Evolutionary conservation across 495 filamentous ascomycete genomes (phyloP).

Genomic region (Sordaria brevicollis): DNA sequence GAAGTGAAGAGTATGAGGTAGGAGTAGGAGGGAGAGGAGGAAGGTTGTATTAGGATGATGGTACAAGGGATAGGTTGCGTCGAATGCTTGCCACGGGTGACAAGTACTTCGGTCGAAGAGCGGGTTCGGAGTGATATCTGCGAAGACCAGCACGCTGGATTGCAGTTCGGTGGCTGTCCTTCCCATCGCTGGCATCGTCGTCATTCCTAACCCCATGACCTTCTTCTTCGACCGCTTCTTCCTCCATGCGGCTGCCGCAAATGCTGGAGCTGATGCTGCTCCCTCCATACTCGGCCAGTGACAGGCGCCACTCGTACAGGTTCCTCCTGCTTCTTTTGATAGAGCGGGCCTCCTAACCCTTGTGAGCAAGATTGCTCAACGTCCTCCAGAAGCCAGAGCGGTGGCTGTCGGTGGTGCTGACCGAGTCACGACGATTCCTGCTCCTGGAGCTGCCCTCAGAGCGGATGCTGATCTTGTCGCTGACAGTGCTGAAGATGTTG

Average conservation of each 20-base stretch:
- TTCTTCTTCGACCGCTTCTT: neutral
- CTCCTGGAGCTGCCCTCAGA: conserved; percentile 15
- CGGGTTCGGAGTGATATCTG: neutral
- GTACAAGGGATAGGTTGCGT: neutral
- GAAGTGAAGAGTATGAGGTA: neutral
- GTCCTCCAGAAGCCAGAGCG: conserved; percentile 17
- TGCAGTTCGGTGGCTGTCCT: neutral
- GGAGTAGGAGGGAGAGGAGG: neutral
- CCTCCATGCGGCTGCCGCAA: neutral
- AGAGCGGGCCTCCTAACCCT: neutral
- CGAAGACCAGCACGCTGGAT: neutral
- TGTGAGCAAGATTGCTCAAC: conserved; percentile 11
- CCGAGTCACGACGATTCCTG: conserved; percentile 20
- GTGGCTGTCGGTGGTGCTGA: conserved; percentile 17
- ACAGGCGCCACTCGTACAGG: neutral
- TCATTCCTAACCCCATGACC: neutral
- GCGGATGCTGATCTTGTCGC: conserved; percentile 5
- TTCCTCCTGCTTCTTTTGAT: neutral
- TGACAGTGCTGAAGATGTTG: conserved; percentile 46
- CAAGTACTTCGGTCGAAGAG: neutral
- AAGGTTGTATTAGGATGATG: neutral
- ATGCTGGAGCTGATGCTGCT: neutral
- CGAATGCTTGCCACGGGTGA: neutral
- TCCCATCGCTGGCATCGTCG: neutral
- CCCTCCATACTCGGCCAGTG: neutral